Conservation (phyloP, 768 basidiomycete genomes). For the Agaricus subrufescens region DNA sequence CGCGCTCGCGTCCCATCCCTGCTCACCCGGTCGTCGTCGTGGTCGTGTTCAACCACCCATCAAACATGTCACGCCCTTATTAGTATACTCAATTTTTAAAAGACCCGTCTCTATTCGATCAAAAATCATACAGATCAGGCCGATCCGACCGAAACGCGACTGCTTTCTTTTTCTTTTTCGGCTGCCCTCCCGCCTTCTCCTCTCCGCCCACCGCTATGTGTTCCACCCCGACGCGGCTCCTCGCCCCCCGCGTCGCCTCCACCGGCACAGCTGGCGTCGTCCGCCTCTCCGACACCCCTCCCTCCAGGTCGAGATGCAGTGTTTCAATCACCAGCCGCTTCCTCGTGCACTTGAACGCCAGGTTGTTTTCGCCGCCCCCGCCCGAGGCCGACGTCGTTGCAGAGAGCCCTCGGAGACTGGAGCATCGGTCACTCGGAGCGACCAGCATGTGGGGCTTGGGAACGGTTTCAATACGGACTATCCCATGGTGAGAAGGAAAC, state of each 20-base stretch:
- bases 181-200: slow-evolving; percentile 3
- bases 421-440: slow-evolving; percentile 78
- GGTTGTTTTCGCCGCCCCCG: slow-evolving; percentile 90
- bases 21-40: background rate
- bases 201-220: slow-evolving; percentile 36
- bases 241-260: background rate
- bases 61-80: background rate
- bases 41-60: background rate
- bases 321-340: slow-evolving; percentile 89
- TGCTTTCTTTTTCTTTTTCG: slow-evolving; percentile 44
- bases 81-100: background rate
- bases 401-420: slow-evolving; percentile 76
- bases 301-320: slow-evolving; percentile 81
- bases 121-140: slow-evolving; percentile 58
- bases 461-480: slow-evolving; percentile 71
- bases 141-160: slow-evolving; percentile 66
- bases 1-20: background rate
- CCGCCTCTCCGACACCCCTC: slow-evolving; percentile 75
- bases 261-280: slow-evolving; percentile 38
- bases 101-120: background rate
- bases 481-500: slow-evolving; percentile 85
- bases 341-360: slow-evolving; percentile 90
- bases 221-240: slow-evolving; percentile 26
- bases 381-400: slow-evolving; percentile 44
- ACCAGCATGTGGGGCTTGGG: slow-evolving; percentile 72